Evolutionary conservation across 352 stramenopile genomes (phyloP), one percentile per base, ranked within the genome.

Genomic region (Paralagenidium karlingii): DNA sequence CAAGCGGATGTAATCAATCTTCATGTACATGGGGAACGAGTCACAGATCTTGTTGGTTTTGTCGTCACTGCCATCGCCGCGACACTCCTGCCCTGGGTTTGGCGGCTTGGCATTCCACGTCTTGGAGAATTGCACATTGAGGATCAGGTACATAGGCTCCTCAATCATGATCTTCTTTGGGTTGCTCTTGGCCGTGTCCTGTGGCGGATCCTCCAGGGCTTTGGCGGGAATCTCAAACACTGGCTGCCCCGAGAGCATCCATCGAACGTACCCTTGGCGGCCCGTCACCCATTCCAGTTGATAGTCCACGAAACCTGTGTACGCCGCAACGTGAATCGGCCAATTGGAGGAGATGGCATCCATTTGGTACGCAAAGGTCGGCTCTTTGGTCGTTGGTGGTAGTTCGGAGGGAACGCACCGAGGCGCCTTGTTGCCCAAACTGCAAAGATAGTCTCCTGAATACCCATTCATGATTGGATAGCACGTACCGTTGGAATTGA

Each of bases 61-160:
- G 7, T 51, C 27, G 29, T 74, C 39, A 0, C 40, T 56, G 13
- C 64, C 65, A 24, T 82, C 66, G 2, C 70, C 68, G 12, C 69
- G 69, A 27, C 69, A 87, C 20, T 51, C 34, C 1, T 41, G 55
- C 2, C 64, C 58, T 5, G 57, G 38, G 38, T 84, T 82, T 0
- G 67, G 63, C 1, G 69, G 73, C 3, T 45, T 69, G 2, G 63
- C 48, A 40, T 65, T 85, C 91, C 91, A 97, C 18, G 83, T 74
- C 11, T 60, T 71, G 6, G 82, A 94, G 13, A 97, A 58, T 3
- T 88, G 88, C 8, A 94, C 93, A 63, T 97, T 97, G 34, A 97
- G 63, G 29, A 97, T 76, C 18, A 97, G 38, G 48, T 94, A 96
- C 66, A 92, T 94, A 5, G 91, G 91, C 53, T 97, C 91, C 34